Base-by-base conservation (phyloP, 2,329 filamentous ascomycete genomes). In the Cladosporium sp. region DNA sequence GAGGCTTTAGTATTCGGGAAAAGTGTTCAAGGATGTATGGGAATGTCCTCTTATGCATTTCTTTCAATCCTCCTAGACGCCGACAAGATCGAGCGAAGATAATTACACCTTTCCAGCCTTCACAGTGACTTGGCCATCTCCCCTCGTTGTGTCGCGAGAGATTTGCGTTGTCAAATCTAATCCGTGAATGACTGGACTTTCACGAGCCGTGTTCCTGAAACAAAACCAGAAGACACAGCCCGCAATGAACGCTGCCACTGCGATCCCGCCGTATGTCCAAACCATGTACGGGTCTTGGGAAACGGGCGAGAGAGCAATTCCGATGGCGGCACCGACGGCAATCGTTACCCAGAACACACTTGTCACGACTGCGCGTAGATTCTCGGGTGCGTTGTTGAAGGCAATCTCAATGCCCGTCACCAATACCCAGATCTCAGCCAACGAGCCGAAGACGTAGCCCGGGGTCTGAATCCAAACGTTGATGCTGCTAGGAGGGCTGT, bases 211-310 rank as follows among this genome's bases (percentile, higher is more conserved):
- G 3, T 74, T 92, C 88, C 7, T 80, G 82, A 69, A 72, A 14
- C 59, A 49, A 8, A 65, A 14, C 70, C 69, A 72, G 34, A 72
- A 72, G 1, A 69, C 44, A 26, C 55, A 64, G 1, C 70, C 68
- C 1, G 68, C 68, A 44, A 67, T 66, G n/a, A 69, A 63, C 12
- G 66, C 68, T 12, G 66, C 62, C 14, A 62, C 67, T 2, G 67
- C 67, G 18, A 72, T 65, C 8, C 67, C 68, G 24, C 61, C 34
- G 38, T 72, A 72, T 81, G 90, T 84, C 86, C 87, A 90, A 64
- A 88, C 73, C 70, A 90, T 82, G 68, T 87, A 81, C 26, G 89
- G 89, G 74, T 91, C 86, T 66, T 83, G 83, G 14, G 86, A 84
- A 21, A 82, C 76, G 0, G 87, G 86, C 6, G 86, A 83, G n/a